Evolutionary conservation across 2,329 filamentous ascomycete species (phyloP).

Genomic region (Fusarium duplospermum): DNA sequence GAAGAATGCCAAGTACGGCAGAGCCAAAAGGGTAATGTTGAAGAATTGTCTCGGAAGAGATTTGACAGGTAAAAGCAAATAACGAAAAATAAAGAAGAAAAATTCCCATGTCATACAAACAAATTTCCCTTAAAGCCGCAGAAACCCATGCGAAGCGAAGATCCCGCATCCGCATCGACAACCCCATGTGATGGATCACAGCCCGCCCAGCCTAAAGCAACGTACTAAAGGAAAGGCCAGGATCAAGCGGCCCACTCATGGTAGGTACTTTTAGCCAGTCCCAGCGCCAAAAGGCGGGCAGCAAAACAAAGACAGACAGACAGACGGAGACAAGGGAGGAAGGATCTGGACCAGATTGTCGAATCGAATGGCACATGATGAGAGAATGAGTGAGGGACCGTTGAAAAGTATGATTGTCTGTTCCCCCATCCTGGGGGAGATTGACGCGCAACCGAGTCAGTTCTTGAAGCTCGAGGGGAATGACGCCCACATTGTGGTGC

Average conservation of each 20-base stretch:
- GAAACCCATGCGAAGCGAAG: slow-evolving; percentile 22
- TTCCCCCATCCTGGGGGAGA: slow-evolving; percentile 1
- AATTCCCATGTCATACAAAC: neutral
- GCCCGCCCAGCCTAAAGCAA: slow-evolving; percentile 8
- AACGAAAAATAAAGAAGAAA: neutral
- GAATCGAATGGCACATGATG: slow-evolving; percentile 7
- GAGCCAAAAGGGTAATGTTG: neutral
- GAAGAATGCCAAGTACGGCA: neutral
- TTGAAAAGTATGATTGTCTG: slow-evolving; percentile 12
- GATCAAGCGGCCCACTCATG: slow-evolving; percentile 14
- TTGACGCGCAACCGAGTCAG: slow-evolving; percentile 4
- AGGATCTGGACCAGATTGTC: slow-evolving; percentile 4
- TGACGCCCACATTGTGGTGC: neutral
- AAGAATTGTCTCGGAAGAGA: neutral
- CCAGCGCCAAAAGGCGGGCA: slow-evolving; percentile 13
- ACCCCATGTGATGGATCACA: slow-evolving; percentile 25
- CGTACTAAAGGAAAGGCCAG: neutral
- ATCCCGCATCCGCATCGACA: slow-evolving; percentile 2
- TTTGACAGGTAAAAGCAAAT: neutral
- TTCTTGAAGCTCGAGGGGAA: neutral
- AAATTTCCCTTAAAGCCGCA: slow-evolving; percentile 9
- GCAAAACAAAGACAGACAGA: neutral
- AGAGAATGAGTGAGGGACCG: neutral
- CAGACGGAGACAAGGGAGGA: neutral
- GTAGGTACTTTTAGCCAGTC: neutral